phyloP scores from a whole-genome alignment of 805 yeast genomes.

The Candida arabinofermentans region DNA sequence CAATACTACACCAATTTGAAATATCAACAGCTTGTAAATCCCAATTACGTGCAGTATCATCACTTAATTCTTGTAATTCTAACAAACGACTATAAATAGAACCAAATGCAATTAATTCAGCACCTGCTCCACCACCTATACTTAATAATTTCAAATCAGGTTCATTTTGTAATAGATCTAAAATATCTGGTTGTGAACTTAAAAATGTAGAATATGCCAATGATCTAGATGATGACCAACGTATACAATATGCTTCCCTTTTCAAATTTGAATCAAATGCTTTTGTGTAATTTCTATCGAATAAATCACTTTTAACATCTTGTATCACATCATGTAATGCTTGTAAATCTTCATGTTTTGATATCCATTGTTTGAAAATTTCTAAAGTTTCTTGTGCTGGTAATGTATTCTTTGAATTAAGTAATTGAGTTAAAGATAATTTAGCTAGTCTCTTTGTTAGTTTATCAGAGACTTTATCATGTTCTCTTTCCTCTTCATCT shows the following conservation, averaged over 20 bases:
- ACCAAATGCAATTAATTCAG: slow-evolving; percentile 65
- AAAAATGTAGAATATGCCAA: slow-evolving; percentile 69
- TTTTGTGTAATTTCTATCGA: slow-evolving; percentile 59
- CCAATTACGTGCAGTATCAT: slow-evolving; percentile 7
- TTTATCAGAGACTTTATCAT: slow-evolving; percentile 2
- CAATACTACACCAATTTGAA: slow-evolving; percentile 68
- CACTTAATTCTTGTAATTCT: slow-evolving; percentile 9
- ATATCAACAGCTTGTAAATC: slow-evolving; percentile 63
- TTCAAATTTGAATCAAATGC: slow-evolving; percentile 66
- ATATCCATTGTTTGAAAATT: slow-evolving; percentile 27
- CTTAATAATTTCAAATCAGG: slow-evolving; percentile 40
- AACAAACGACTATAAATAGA: slow-evolving; percentile 45
- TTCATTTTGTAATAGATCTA: slow-evolving; percentile 32
- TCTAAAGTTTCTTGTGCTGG: slow-evolving; percentile 35
- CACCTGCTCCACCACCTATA: slow-evolving; percentile 90
- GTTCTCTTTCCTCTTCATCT: slow-evolving; percentile 23
- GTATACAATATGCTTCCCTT: slow-evolving; percentile 69
- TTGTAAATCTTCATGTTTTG: slow-evolving; percentile 28
- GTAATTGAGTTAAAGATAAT: slow-evolving; percentile 1
- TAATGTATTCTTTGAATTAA: slow-evolving; percentile 28
- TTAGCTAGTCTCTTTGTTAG: slow-evolving; percentile 1
- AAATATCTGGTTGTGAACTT: slow-evolving; percentile 42
- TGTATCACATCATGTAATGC: slow-evolving; percentile 50
- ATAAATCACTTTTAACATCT: slow-evolving; percentile 63
- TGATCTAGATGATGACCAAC: slow-evolving; percentile 88